A percentile compares a stretch with the other conserved stretches of the same genome.
Conservation (phyloP, 768 basidiomycete species). For the Hygrocybe coccinea region DNA sequence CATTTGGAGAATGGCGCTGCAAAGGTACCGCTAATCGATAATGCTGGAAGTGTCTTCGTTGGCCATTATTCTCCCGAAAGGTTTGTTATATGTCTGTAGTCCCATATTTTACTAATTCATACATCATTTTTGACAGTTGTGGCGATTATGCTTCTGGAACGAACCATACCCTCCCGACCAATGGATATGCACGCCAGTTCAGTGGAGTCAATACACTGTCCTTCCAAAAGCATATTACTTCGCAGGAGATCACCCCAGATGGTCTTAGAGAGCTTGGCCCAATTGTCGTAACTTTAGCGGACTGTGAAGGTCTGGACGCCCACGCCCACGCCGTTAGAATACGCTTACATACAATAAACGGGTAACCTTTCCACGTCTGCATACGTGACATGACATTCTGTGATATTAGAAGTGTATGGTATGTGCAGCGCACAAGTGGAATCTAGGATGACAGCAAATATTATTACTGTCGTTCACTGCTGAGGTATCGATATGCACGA, state of each 20-base stretch:
- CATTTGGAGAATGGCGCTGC: conserved; percentile 72
- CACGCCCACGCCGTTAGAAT: conserved; percentile 96
- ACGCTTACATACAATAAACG: conserved; percentile 42
- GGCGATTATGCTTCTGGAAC: conserved; percentile 99
- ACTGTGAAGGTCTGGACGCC: conserved; percentile 90
- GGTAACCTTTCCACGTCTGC: neutral
- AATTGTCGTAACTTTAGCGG: conserved; percentile 81
- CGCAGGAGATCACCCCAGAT: conserved; percentile 79
- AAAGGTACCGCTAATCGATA: conserved; percentile 64
- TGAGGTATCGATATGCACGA: neutral
- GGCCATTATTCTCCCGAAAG: conserved; percentile 95
- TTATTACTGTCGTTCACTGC: neutral
- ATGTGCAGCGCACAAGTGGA: neutral
- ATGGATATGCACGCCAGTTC: conserved; percentile 95
- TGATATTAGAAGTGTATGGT: conserved; percentile 5
- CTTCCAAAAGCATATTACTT: conserved; percentile 99
- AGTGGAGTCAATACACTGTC: conserved; percentile 95
- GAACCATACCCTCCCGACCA: conserved; percentile 95
- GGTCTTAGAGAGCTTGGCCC: conserved; percentile 82
- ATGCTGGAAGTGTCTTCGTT: conserved; percentile 96
- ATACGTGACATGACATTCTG: neutral
- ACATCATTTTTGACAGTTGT: conserved; percentile 50
- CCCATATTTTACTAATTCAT: neutral
- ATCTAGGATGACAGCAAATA: neutral
- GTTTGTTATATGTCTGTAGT: conserved; percentile 38